Evolutionary conservation across 257 asterid genomes (phyloP).

Genomic region (Forsythia suspensa): DNA sequence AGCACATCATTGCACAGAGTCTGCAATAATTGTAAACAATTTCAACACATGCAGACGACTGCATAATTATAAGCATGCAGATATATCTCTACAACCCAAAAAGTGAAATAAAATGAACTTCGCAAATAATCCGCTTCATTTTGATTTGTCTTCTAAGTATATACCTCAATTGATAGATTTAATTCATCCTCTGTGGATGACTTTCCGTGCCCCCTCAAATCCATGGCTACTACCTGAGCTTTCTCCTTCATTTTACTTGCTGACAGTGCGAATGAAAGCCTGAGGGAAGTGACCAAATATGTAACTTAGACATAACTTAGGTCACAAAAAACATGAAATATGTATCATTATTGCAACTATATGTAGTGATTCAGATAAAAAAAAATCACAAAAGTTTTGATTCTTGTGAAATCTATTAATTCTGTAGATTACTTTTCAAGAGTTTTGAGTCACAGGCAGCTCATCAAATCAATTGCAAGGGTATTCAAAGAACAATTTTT

Average conservation of each 20-base stretch:
- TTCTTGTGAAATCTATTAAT: slow-evolving; percentile 1
- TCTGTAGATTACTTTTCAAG: neutral
- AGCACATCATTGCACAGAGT: slow-evolving; percentile 77
- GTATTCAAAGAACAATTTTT: neutral
- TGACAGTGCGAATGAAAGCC: slow-evolving; percentile 86
- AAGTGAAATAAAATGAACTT: neutral
- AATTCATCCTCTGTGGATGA: slow-evolving; percentile 78
- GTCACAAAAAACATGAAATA: neutral
- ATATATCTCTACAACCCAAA: neutral
- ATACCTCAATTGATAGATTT: slow-evolving; percentile 88
- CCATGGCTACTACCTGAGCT: slow-evolving; percentile 80
- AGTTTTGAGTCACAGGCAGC: neutral
- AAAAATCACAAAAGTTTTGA: neutral
- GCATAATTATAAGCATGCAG: slow-evolving; percentile 12
- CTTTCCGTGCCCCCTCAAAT: slow-evolving; percentile 96
- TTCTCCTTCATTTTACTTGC: slow-evolving; percentile 79
- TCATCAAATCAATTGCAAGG: slow-evolving; percentile 1
- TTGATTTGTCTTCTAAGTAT: slow-evolving; percentile 8
- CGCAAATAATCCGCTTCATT: slow-evolving; percentile 16
- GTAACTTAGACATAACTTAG: slow-evolving; percentile 18
- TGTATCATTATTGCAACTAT: slow-evolving; percentile 1
- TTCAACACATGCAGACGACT: slow-evolving; percentile 14
- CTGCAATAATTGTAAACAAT: slow-evolving; percentile 43
- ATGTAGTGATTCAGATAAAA: neutral
- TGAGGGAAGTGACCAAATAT: slow-evolving; percentile 28